Conservation (phyloP, 2,329 filamentous ascomycete genomes). For the Cadophora malorum region DNA sequence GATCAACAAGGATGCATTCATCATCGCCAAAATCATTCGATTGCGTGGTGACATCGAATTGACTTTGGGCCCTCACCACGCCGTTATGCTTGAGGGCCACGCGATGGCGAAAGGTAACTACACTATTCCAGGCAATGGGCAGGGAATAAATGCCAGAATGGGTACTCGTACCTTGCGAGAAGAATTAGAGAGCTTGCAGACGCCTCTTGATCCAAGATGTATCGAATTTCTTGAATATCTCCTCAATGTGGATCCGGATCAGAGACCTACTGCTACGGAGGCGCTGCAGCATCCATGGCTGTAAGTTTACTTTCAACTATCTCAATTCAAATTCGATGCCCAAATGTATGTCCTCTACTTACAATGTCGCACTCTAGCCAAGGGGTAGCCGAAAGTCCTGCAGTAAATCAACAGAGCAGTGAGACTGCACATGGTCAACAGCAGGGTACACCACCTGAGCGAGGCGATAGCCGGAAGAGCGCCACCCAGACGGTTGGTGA, state of each 20-base stretch:
- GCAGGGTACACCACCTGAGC: background rate
- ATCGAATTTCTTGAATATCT: background rate
- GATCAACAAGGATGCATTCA: background rate
- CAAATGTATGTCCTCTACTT: background rate
- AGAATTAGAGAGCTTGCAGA: background rate
- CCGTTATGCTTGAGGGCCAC: background rate
- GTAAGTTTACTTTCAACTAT: background rate
- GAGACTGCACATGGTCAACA: background rate
- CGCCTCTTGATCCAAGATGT: background rate
- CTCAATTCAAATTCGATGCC: no score
- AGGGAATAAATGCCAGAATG: no score
- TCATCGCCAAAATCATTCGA: background rate
- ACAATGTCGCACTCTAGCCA: background rate
- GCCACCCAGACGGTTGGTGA: background rate
- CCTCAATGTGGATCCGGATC: background rate
- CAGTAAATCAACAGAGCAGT: background rate
- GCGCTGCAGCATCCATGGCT: conserved; percentile 1
- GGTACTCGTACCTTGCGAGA: background rate
- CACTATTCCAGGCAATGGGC: no score
- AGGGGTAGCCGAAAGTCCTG: background rate
- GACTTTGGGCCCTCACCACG: background rate
- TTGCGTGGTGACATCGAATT: background rate
- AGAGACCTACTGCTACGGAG: background rate
- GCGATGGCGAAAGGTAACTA: background rate
- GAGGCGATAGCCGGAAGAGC: background rate